phyloP scores from a whole-genome alignment of 2,329 filamentous ascomycete genomes.

The Talaromyces sp. region DNA sequence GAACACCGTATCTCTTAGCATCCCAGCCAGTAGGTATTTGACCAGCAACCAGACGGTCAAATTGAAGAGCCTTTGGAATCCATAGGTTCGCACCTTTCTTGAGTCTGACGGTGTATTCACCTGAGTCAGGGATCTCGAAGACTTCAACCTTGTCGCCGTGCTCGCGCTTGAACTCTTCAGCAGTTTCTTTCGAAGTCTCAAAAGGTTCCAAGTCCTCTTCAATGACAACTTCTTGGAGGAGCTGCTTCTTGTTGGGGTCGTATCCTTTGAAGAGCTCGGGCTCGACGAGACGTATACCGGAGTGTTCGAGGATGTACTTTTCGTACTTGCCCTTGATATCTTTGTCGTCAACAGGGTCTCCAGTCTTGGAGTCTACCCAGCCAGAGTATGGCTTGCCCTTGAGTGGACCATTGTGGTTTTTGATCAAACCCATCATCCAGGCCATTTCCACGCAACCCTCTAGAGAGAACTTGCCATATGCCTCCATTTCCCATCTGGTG shows the following conservation, averaged over 20 bases:
- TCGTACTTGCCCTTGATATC: constrained; percentile 97
- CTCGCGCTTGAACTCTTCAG: constrained; percentile 93
- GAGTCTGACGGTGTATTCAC: constrained; percentile 89
- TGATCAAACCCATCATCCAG: constrained; percentile 99
- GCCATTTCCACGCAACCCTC: constrained; percentile 99
- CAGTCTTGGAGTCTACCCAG: constrained; percentile 90
- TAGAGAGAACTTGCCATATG: constrained; percentile 89
- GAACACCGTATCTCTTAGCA: constrained; percentile 90
- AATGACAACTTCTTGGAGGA: constrained; percentile 95
- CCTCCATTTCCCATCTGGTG: constrained; percentile 99
- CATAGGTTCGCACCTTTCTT: constrained; percentile 93
- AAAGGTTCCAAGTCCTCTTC: constrained; percentile 96
- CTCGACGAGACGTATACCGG: constrained; percentile 95
- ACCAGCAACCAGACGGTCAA: constrained; percentile 94
- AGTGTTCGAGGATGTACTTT: constrained; percentile 92
- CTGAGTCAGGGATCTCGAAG: constrained; percentile 89
- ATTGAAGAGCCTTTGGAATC: constrained; percentile 94
- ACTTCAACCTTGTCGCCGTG: constrained; percentile 97
- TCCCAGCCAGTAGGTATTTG: constrained; percentile 98
- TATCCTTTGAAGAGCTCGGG: constrained; percentile 95
- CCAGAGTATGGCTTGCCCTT: constrained; percentile 96
- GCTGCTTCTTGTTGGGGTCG: constrained; percentile 96
- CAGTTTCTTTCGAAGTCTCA: constrained; percentile 94
- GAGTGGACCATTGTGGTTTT: constrained; percentile 92
- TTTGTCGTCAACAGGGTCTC: constrained; percentile 95